These are phyloP conservation scores for Triangularia setosa DNA, from an alignment of 2,329 filamentous ascomycete species.

Conservation along the genomic window DNA sequence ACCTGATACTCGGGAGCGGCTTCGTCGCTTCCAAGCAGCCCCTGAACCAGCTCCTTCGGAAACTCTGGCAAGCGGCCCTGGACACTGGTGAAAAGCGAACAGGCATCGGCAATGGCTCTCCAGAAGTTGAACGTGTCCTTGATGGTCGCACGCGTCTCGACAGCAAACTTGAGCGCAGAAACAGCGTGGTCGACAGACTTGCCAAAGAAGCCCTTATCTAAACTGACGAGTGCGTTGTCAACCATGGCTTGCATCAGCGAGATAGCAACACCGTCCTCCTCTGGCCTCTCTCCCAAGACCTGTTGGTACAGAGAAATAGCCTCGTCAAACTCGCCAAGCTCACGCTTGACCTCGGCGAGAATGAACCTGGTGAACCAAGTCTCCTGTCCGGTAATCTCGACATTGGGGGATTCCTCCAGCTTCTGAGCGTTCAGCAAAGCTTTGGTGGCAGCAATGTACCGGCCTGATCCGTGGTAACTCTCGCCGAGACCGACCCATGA, in stretches of 20 bases:
- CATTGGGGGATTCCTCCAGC: conserved; percentile 57
- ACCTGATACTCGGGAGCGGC: conserved; percentile 53
- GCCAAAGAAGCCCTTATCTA: conserved; percentile 83
- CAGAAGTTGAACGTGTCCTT: conserved; percentile 85
- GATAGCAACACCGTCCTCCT: conserved; percentile 82
- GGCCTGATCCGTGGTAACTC: conserved; percentile 89
- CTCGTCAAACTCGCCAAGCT: conserved; percentile 84
- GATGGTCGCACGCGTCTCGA: conserved; percentile 55
- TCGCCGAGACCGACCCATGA: conserved; percentile 97
- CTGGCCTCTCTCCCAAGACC: conserved; percentile 63
- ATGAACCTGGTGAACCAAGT: conserved; percentile 97
- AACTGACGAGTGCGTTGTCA: conserved; percentile 71
- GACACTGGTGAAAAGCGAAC: conserved; percentile 75
- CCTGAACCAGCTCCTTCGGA: conserved; percentile 53
- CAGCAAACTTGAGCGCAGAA: conserved; percentile 66
- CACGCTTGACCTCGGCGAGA: conserved; percentile 89
- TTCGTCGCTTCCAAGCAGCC: conserved; percentile 55
- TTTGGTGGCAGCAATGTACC: conserved; percentile 90
- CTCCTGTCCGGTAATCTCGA: conserved; percentile 54
- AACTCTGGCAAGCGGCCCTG: conserved; percentile 63
- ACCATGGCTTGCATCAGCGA: conserved; percentile 84
- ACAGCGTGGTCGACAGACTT: conserved; percentile 69
- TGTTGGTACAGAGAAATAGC: conserved; percentile 72
- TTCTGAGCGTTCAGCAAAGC: conserved; percentile 82
- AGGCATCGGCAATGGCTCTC: conserved; percentile 89